phyloP scores from a whole-genome alignment of 345 rosid species.

The Euphorbia tirucalli region DNA sequence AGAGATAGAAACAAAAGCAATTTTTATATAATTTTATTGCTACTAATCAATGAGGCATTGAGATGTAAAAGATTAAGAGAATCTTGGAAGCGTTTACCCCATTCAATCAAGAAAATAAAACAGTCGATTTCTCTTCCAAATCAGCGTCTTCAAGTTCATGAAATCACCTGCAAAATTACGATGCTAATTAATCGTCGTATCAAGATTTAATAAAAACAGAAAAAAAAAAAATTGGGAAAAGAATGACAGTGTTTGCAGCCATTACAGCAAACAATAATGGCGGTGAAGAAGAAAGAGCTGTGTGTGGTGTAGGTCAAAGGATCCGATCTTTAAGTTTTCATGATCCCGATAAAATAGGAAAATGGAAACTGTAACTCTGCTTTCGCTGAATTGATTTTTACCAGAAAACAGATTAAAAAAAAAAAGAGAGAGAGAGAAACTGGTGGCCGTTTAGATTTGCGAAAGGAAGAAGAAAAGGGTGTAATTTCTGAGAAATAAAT shows the following conservation, averaged over 20 bases:
- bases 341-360: conserved; percentile 19
- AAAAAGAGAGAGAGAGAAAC: too few relatives aligned
- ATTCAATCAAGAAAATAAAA: neutral
- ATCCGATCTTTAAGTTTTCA: conserved; percentile 33
- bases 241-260: neutral
- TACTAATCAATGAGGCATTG: neutral
- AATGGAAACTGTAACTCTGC: neutral
- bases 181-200: neutral
- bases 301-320: conserved; percentile 19
- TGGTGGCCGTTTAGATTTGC: too few relatives aligned
- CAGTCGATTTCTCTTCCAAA: neutral
- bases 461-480: too few relatives aligned
- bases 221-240: neutral
- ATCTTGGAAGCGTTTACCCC: conserved; percentile 5
- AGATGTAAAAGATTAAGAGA: neutral
- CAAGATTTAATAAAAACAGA: neutral
- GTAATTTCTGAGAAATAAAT: too few relatives aligned
- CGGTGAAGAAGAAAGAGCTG: conserved; percentile 5
- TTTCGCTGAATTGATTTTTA: too few relatives aligned
- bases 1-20: too few relatives aligned
- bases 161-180: neutral
- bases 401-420: too few relatives aligned
- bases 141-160: conserved; percentile 2
- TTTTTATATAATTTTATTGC: too few relatives aligned
- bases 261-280: conserved; percentile 9